These are phyloP conservation scores for Saururus chinensis DNA, from an alignment of 164 flowering plant genomes.

Conservation along the genomic window DNA sequence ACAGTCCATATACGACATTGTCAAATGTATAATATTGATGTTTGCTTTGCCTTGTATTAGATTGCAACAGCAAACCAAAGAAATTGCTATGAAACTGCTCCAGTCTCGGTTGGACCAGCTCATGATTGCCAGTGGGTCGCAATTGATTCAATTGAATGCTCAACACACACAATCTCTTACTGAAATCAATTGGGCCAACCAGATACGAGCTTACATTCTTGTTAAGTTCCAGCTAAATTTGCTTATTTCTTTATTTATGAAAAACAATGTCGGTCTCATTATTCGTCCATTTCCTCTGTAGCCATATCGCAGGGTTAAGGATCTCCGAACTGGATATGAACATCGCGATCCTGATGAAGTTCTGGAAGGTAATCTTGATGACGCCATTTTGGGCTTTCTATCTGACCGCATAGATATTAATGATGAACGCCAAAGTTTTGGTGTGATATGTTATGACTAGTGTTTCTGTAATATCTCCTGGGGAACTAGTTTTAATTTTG, in stretches of 20 bases:
- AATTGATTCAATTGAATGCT: conserved; percentile 75
- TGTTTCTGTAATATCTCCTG: too few species aligned
- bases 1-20: background rate
- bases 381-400: conserved; percentile 71
- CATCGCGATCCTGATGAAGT: conserved; percentile 87
- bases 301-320: conserved; percentile 97
- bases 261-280: background rate
- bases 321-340: conserved; percentile 84
- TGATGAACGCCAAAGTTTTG: conserved; percentile 15
- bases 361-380: too few species aligned
- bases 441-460: background rate
- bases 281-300: conserved; percentile 11
- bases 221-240: background rate
- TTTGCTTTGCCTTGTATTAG: conserved; percentile 22
- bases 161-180: conserved; percentile 86
- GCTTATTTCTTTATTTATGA: too few species aligned
- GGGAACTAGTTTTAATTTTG: too few species aligned
- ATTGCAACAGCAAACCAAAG: conserved; percentile 89
- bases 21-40: background rate
- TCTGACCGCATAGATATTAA: conserved; percentile 69
- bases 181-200: conserved; percentile 89
- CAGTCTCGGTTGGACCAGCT: conserved; percentile 92
- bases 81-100: conserved; percentile 91
- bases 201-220: conserved; percentile 81
- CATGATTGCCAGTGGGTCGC: conserved; percentile 86